Base-by-base conservation (phyloP, 352 stramenopile species). In the Phytophthora chlamydospora region DNA sequence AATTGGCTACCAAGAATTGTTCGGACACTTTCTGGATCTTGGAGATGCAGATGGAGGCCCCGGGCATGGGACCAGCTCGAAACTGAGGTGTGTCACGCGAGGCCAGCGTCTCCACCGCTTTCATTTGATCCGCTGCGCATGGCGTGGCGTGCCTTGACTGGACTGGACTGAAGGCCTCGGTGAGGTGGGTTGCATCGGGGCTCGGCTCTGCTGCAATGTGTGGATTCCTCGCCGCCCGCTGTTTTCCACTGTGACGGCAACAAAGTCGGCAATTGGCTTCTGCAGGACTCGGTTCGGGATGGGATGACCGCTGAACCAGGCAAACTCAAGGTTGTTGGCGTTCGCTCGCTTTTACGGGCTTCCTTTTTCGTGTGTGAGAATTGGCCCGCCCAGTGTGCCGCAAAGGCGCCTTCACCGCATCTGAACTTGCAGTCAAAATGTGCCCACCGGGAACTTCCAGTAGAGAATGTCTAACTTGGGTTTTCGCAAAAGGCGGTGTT, bases 201-300 rank as follows among this genome's bases (percentile, higher is more conserved):
- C 31, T 45, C n/a, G 31, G 1, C 8, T 35, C 24, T 29, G 35
- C n/a, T 44, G 12, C 62, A 61, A 57, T 71, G 29, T 38, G 1
- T 6, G 19, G 42, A 35, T 71, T 71, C 62, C 48, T 14, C 39
- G 1, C 8, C 2, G 32, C 62, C 62, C 57, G 49, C 45, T 71
- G 62, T 71, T 71, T 71, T 70, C 27, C 48, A 10, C 62, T 35
- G 21, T 52, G 36, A 49, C 56, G 41, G 55, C 55, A 41, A 55
- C 13, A 70, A 66, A 62, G 47, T 49, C 42, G 48, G 42, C 49
- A 66, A 60, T 48, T 54, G 62, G 60, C 34, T 60, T 48, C n/a
- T 7, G 2, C 48, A 60, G 42, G 62, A 66, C 55, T 58, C 41
- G 17, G 21, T 61, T 70, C 48, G 55, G 54, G 62, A 66, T 65